These are phyloP conservation scores for Alternaria incomplexa DNA, from an alignment of 2,329 filamentous ascomycete genomes.

Conservation along the genomic window DNA sequence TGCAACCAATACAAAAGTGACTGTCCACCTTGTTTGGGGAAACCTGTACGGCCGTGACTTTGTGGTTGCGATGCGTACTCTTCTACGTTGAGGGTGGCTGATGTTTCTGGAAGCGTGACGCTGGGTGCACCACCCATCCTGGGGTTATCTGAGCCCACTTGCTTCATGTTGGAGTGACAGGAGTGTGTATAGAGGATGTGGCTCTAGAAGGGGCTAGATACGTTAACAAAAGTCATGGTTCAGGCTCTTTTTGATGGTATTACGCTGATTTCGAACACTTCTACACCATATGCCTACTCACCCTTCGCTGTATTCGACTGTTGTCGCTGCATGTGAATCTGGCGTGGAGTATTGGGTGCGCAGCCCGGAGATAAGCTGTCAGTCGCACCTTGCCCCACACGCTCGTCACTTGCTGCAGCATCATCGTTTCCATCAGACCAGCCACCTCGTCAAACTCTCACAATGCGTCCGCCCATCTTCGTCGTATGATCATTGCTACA, in stretches of 20 bases:
- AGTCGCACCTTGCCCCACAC: background rate
- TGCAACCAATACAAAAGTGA: slow-evolving; percentile 38
- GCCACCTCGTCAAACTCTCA: background rate
- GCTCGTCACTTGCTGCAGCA: background rate
- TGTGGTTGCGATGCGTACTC: slow-evolving; percentile 21
- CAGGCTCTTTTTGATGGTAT: background rate
- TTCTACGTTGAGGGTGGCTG: slow-evolving; percentile 23
- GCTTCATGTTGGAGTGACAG: slow-evolving; percentile 13
- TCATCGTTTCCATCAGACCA: background rate
- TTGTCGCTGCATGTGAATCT: background rate
- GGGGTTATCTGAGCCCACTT: background rate
- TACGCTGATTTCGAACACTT: accelerated
- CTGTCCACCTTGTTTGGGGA: slow-evolving; percentile 32
- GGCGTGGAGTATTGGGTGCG: background rate
- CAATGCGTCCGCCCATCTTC: background rate
- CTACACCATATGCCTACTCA: background rate
- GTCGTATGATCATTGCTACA: background rate
- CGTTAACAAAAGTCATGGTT: background rate
- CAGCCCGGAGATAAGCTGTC: background rate
- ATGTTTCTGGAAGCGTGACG: slow-evolving; percentile 12
- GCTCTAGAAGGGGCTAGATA: background rate
- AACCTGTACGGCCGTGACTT: slow-evolving; percentile 18
- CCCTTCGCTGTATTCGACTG: background rate
- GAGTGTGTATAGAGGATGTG: background rate
- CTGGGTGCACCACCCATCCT: slow-evolving; percentile 10